Evolutionary conservation across 257 asterid species (phyloP).

Genomic region (Echium plantagineum): DNA sequence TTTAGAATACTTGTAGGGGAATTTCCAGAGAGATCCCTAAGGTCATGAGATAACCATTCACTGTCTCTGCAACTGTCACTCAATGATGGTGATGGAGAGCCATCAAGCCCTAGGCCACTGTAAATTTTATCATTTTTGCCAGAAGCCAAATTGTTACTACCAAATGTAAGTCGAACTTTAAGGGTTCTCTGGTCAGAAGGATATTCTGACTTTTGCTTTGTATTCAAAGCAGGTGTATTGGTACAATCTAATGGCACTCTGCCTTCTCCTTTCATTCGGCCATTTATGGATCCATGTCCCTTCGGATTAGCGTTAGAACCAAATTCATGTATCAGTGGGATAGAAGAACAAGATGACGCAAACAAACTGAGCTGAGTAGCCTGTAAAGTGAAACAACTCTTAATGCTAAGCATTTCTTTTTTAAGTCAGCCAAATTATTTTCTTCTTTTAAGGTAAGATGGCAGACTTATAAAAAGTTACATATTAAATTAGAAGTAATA

Average conservation of each 20-base stretch:
- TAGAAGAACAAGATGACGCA: constrained; percentile 43
- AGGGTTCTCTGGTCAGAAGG: constrained; percentile 53
- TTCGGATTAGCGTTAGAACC: constrained; percentile 18
- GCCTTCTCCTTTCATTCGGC: constrained; percentile 13
- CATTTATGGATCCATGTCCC: constrained; percentile 6
- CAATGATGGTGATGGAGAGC: constrained; percentile 80
- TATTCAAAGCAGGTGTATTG: constrained; percentile 34
- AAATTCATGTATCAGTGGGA: constrained; percentile 35
- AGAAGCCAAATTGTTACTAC: constrained; percentile 54
- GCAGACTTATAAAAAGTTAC: too few relatives aligned
- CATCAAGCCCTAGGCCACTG: constrained; percentile 88
- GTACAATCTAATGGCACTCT: constrained; percentile 25
- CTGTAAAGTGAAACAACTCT: too few relatives aligned
- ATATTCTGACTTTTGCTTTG: constrained; percentile 33
- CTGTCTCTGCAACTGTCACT: constrained; percentile 60
- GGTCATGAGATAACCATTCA: constrained; percentile 37
- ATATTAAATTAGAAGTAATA: too few relatives aligned
- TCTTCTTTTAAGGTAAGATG: too few relatives aligned
- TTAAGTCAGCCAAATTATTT: too few relatives aligned
- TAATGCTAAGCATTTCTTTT: too few relatives aligned
- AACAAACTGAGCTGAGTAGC: constrained; percentile 45
- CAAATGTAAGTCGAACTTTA: constrained; percentile 87
- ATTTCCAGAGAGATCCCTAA: constrained; percentile 37
- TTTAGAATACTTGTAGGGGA: constrained; percentile 90
- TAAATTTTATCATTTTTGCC: constrained; percentile 76